Percentiles rank a stretch among this genome's conserved stretches.
phyloP scores from a whole-genome alignment of 139 green algal genomes.

The Klebsormidium nitens region DNA sequence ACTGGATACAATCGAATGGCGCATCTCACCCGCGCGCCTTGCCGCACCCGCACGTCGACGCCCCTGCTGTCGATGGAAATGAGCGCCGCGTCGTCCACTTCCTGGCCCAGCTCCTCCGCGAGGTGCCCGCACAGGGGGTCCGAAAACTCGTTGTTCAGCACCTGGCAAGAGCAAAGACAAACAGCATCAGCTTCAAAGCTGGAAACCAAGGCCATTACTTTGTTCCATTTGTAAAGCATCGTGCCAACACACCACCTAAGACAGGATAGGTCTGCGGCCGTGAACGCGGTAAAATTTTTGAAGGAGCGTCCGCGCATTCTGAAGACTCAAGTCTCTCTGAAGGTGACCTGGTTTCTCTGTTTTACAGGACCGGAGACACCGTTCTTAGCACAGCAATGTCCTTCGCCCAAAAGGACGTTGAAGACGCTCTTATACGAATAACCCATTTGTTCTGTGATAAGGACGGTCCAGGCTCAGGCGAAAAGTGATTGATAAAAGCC shows the following conservation, averaged over 20 bases:
- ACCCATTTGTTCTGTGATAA: too few relatives aligned
- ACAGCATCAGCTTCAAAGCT: background rate
- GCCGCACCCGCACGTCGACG: conserved; percentile 77
- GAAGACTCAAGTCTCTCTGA: background rate
- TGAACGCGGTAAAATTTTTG: background rate
- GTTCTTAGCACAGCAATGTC: too few relatives aligned
- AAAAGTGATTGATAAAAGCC: too few relatives aligned
- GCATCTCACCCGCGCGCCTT: conserved; percentile 17
- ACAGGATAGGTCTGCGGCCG: background rate
- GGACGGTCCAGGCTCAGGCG: too few relatives aligned
- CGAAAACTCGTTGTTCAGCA: conserved; percentile 1
- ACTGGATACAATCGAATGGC: too few relatives aligned
- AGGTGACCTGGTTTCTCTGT: background rate
- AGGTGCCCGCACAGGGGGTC: conserved; percentile 25
- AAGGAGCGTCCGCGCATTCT: background rate
- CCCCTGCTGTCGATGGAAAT: conserved; percentile 88
- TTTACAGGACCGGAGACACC: too few relatives aligned
- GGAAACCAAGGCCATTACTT: background rate
- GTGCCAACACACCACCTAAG: too few relatives aligned
- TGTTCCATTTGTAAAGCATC: background rate
- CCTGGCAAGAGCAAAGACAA: background rate
- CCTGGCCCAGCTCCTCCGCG: conserved; percentile 46
- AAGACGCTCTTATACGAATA: too few relatives aligned
- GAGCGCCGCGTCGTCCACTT: conserved; percentile 68
- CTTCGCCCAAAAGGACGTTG: too few relatives aligned